Evolutionary conservation across 1,284 basidiomycete genomes (phyloP).

Genomic region (Melampsora larici-populina): DNA sequence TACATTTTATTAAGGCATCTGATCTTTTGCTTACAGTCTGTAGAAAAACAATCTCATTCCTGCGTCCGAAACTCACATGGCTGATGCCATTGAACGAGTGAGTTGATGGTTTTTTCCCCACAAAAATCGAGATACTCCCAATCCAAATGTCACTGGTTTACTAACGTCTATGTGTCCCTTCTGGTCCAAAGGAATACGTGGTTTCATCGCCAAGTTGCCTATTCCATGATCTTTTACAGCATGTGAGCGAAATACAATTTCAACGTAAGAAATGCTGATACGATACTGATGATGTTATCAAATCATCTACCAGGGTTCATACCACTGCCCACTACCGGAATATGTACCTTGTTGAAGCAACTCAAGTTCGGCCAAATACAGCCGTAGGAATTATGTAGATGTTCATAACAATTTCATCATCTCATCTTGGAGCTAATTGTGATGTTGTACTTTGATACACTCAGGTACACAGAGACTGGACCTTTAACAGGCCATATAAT

Average conservation of each 20-base stretch:
- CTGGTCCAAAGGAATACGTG: conserved; percentile 19
- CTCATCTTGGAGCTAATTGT: too few relatives aligned
- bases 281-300: background rate
- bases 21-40: conserved; percentile 19
- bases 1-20: background rate
- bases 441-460: too few relatives aligned
- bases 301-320: conserved; percentile 18
- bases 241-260: conserved; percentile 18
- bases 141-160: background rate
- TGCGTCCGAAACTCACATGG: conserved; percentile 33
- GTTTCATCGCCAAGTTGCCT: conserved; percentile 43
- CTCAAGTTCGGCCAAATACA: conserved; percentile 41
- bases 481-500: conserved; percentile 78
- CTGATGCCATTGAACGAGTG: conserved; percentile 41
- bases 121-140: background rate
- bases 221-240: conserved; percentile 26
- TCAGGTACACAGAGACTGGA: conserved; percentile 54
- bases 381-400: conserved; percentile 26
- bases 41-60: conserved; percentile 30
- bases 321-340: conserved; percentile 42
- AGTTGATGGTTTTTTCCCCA: background rate
- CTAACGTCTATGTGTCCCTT: background rate
- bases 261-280: background rate
- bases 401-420: too few relatives aligned
- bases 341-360: conserved; percentile 39